Evolutionary conservation across 805 yeast species (phyloP).

Genomic region (Maudiozyma saulgeensis): DNA sequence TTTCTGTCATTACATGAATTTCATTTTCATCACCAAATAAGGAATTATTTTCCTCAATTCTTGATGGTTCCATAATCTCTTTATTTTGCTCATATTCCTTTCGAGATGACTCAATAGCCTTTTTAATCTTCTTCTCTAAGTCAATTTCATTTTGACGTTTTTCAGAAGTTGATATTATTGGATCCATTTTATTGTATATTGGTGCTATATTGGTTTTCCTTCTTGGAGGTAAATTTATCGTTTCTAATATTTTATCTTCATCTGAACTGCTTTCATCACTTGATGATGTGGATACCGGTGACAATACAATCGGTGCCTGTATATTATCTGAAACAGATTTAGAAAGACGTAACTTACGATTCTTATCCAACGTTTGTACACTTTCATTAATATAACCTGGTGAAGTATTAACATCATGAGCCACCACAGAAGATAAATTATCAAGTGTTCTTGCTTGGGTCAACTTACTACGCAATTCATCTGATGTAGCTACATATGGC

Average conservation of each 20-base stretch:
- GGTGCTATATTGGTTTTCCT: neutral
- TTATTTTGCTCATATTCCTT: neutral
- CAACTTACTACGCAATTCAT: neutral
- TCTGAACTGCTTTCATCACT: neutral
- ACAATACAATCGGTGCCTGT: neutral
- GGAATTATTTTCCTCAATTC: neutral
- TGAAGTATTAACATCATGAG: neutral
- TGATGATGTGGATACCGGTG: neutral
- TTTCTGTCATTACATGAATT: neutral
- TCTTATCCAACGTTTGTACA: neutral
- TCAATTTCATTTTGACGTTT: neutral
- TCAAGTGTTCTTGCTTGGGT: neutral
- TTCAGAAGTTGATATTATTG: neutral
- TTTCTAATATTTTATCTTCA: slow-evolving; percentile 6
- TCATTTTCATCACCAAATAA: neutral
- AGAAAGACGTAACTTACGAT: neutral
- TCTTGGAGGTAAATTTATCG: slow-evolving; percentile 7
- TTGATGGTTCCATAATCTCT: neutral
- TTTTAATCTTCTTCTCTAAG: neutral
- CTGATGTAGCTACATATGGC: neutral
- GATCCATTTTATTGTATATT: neutral
- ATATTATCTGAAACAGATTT: neutral
- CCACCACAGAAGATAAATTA: no score
- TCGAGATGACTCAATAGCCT: neutral
- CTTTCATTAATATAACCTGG: neutral